Percentiles rank a stretch among this genome's conserved stretches.
Conservation (phyloP, 2,329 filamentous ascomycete genomes). For the Penicillium glabrum region DNA sequence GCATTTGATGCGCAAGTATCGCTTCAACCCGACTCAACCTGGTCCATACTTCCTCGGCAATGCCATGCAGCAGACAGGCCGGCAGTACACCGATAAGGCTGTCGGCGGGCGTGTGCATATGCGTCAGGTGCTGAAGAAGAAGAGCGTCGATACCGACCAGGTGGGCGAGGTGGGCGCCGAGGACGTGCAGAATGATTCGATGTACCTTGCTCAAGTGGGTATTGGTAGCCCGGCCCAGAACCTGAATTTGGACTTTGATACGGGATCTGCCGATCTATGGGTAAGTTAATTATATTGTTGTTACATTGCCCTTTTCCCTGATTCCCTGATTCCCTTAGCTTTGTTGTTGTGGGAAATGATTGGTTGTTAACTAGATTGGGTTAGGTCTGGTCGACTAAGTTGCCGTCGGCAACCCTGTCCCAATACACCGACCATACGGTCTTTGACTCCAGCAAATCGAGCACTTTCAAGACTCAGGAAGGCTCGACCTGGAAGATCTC, state of each 20-base stretch:
- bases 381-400: constrained; percentile 57
- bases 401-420: constrained; percentile 40
- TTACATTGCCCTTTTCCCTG: not conserved
- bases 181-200: constrained; percentile 66
- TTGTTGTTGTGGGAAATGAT: constrained; percentile 12
- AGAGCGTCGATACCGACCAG: constrained; percentile 32
- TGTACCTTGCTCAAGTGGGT: constrained; percentile 63
- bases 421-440: constrained; percentile 49
- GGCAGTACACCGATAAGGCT: constrained; percentile 46
- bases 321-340: not conserved
- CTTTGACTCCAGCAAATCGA: constrained; percentile 63
- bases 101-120: constrained; percentile 52
- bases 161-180: constrained; percentile 57
- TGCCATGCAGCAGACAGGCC: constrained; percentile 50
- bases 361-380: not conserved
- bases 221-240: constrained; percentile 67
- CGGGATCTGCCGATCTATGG: constrained; percentile 70
- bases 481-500: constrained; percentile 63
- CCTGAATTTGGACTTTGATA: constrained; percentile 66
- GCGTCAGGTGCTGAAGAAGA: constrained; percentile 53
- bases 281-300: constrained; percentile 37
- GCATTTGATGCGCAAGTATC: constrained; percentile 60
- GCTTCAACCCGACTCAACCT: constrained; percentile 61
- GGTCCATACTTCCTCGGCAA: constrained; percentile 61
- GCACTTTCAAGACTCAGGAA: constrained; percentile 54